Evolutionary conservation across 192 early-diverging fungal genomes (phyloP), one percentile per base, ranked within the genome.

Genomic region (Entophlyctis luteolus): DNA sequence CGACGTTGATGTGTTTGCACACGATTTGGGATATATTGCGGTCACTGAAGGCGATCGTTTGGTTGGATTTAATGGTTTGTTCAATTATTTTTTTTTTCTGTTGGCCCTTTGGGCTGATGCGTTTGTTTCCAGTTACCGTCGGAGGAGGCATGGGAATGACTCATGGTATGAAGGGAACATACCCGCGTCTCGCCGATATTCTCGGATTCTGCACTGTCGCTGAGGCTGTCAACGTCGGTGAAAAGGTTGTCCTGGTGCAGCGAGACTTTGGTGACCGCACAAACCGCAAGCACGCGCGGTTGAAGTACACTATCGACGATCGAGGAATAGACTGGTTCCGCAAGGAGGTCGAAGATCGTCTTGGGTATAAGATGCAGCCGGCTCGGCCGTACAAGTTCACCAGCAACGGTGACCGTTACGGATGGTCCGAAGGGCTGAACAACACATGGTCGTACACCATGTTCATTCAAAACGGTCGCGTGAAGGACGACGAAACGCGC

Each of bases 141-240:
- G 95, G 95, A 67, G 95, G 95, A 70, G 95, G 95, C 49, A 95
- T 98, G 95, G 95, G 95, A 74, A 91, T 91, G 88, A 96, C 95
- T 29, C 95, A 98, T 84, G 90, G 91, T 68, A 98, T 96, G 89
- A 92, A 92, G 70, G 94, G 93, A 84, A 98, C 95, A 5, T 98
- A 94, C 71, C 95, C 95, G 45, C 85, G 89, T 34, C 82, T 92
- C 42, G 93, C 86, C 12, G 73, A 89, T 31, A 59, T 88, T 20
- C 76, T 98, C 34, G 91, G 91, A 54, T 98, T 89, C 78, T 79
- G 83, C 65, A 89, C 90, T 45, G 79, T 86, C 56, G 91, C 91
- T 27, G 70, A 85, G 42, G 93, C 90, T 29, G 77, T 96, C 42
- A 77, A 81, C 28, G 88, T 93, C n/a, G 88, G 86, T 48, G 93